Conservation (phyloP, 805 yeast genomes). For the Sugiyamaella smithiae region DNA sequence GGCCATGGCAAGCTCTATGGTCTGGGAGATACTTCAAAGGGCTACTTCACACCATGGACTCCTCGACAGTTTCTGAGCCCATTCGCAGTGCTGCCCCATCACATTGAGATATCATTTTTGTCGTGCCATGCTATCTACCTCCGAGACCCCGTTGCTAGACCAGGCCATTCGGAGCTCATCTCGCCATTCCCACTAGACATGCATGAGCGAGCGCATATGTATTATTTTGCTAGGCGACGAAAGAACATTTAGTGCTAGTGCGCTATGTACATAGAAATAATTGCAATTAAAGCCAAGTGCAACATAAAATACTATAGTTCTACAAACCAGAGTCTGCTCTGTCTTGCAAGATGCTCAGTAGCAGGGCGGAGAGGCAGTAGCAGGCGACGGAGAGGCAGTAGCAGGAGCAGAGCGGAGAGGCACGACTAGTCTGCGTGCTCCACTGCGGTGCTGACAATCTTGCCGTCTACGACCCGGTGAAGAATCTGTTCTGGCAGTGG, state of each 20-base stretch:
- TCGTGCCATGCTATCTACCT: conserved; percentile 96
- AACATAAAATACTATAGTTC: too few species aligned
- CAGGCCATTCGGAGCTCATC: conserved; percentile 94
- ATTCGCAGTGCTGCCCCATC: conserved; percentile 87
- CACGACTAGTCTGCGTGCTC: conserved; percentile 61
- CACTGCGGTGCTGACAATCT: conserved; percentile 66
- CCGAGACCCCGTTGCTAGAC: conserved; percentile 96
- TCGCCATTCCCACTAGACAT: conserved; percentile 78
- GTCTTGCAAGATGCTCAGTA: too few species aligned
- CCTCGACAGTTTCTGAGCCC: conserved; percentile 93
- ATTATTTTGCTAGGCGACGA: conserved; percentile 48
- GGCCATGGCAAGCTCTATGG: conserved; percentile 74
- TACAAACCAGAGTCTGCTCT: too few species aligned
- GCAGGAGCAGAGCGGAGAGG: too few species aligned
- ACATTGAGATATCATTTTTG: conserved; percentile 81
- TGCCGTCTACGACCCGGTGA: conserved; percentile 63
- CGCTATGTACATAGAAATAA: conserved; percentile 1
- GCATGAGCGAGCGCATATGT: conserved; percentile 94
- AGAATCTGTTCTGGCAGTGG: conserved; percentile 91
- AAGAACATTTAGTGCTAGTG: conserved; percentile 29
- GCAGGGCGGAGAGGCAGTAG: too few species aligned
- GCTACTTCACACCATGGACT: conserved; percentile 95
- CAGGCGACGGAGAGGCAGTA: too few species aligned
- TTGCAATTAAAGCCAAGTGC: too few species aligned
- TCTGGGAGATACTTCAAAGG: conserved; percentile 67